A percentile compares a stretch with the other conserved stretches of the same genome.
Evolutionary conservation across 352 stramenopile species (phyloP).

Genomic region (Phytophthora constricta): DNA sequence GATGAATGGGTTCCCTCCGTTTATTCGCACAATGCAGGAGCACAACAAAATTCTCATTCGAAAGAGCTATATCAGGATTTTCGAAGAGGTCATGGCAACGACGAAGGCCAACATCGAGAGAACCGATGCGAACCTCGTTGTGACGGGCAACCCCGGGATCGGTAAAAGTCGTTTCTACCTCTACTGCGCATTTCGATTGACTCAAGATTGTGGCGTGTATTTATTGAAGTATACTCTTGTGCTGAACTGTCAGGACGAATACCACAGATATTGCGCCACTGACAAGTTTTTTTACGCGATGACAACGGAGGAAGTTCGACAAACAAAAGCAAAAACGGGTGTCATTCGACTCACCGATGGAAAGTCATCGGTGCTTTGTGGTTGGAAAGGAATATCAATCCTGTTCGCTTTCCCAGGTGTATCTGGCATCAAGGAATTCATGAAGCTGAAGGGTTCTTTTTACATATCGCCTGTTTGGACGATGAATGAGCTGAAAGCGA

Average conservation of each 20-base stretch:
- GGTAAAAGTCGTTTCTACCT: conserved; percentile 36
- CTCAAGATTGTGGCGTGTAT: not conserved
- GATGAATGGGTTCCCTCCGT: conserved; percentile 14
- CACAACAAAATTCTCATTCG: conserved; percentile 16
- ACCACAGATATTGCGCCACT: conserved; percentile 8
- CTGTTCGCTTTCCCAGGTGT: conserved; percentile 18
- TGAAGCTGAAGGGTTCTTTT: not conserved
- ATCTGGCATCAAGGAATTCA: not conserved
- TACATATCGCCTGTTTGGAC: conserved; percentile 17
- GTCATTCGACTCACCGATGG: conserved; percentile 35
- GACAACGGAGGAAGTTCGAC: conserved; percentile 1
- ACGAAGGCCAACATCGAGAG: conserved; percentile 1
- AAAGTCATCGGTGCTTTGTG: conserved; percentile 8
- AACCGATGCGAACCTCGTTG: conserved; percentile 6
- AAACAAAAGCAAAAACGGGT: not conserved
- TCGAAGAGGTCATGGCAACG: conserved; percentile 8
- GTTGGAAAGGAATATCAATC: conserved; percentile 34
- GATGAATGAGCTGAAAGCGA: conserved; percentile 9
- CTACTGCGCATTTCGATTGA: conserved; percentile 15
- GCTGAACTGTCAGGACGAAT: conserved; percentile 20
- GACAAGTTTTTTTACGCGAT: conserved; percentile 11
- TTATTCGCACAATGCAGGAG: conserved; percentile 2
- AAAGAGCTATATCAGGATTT: conserved; percentile 15
- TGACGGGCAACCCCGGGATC: conserved; percentile 32
- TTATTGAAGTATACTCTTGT: conserved; percentile 6